A percentile compares a stretch with the other conserved stretches of the same genome.
Conservation (phyloP, 768 basidiomycete species). For the Leccinum uliginosum region DNA sequence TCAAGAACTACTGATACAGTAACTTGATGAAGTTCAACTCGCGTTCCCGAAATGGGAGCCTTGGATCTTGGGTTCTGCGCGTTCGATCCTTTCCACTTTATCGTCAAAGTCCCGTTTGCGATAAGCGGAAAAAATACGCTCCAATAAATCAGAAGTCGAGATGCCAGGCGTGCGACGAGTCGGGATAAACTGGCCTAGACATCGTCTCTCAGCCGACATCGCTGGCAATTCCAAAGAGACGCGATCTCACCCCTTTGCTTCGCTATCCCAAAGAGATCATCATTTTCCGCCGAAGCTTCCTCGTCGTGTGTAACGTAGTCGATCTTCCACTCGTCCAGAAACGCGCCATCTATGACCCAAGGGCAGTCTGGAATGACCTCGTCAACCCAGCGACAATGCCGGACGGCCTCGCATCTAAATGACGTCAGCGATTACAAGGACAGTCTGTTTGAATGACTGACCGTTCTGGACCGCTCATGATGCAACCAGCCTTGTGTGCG, state of each 20-base stretch:
- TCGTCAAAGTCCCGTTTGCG: slow-evolving; percentile 80
- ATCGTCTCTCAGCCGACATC: not conserved
- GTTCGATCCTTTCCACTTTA: slow-evolving; percentile 88
- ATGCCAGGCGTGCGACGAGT: slow-evolving; percentile 93
- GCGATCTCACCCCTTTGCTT: slow-evolving; percentile 70
- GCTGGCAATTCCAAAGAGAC: not conserved
- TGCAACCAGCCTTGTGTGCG: slow-evolving; percentile 72
- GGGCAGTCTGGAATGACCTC: slow-evolving; percentile 89
- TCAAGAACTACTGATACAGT: not conserved
- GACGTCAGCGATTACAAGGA: not conserved
- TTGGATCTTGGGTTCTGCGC: slow-evolving; percentile 62
- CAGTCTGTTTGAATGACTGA: slow-evolving; percentile 28
- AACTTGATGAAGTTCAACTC: not conserved
- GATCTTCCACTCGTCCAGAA: slow-evolving; percentile 80
- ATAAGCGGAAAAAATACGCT: slow-evolving; percentile 88
- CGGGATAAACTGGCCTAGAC: slow-evolving; percentile 86
- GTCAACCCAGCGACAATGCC: slow-evolving; percentile 97
- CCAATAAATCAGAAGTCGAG: slow-evolving; percentile 89
- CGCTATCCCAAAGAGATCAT: slow-evolving; percentile 81
- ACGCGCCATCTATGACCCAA: slow-evolving; percentile 82
- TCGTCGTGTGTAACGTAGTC: slow-evolving; percentile 99
- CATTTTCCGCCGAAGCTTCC: slow-evolving; percentile 63
- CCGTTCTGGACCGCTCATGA: slow-evolving; percentile 90
- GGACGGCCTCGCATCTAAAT: slow-evolving; percentile 76
- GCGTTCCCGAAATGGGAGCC: slow-evolving; percentile 28